Percentiles rank a stretch among this genome's conserved stretches.
Conservation (phyloP, 2,329 filamentous ascomycete genomes). For the Xylaria sp. region DNA sequence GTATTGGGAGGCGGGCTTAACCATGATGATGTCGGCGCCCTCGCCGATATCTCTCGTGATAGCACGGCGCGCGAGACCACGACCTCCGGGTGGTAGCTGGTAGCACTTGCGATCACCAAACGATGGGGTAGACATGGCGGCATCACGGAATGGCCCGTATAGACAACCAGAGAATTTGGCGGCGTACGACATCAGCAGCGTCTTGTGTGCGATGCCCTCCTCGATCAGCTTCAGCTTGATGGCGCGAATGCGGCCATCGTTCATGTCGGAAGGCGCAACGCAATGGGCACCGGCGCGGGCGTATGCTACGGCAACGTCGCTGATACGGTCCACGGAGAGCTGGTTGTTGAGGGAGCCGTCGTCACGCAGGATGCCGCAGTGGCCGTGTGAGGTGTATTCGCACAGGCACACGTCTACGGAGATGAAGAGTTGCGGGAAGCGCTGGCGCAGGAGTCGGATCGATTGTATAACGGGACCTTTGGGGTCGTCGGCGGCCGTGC, state of each 20-base stretch:
- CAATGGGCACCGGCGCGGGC: conserved; percentile 96
- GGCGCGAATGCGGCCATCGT: conserved; percentile 94
- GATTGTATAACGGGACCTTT: conserved; percentile 88
- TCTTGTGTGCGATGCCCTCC: conserved; percentile 88
- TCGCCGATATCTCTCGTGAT: conserved; percentile 91
- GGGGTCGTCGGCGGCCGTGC: conserved; percentile 92
- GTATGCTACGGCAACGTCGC: conserved; percentile 97
- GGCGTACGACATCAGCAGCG: conserved; percentile 95
- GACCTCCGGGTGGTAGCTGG: conserved; percentile 91
- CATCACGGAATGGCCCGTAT: conserved; percentile 97
- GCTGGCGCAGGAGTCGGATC: conserved; percentile 83
- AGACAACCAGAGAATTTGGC: conserved; percentile 97
- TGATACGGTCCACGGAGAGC: conserved; percentile 92
- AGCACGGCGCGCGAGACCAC: conserved; percentile 89
- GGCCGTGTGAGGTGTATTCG: conserved; percentile 97
- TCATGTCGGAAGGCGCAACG: conserved; percentile 98
- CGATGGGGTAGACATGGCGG: conserved; percentile 87
- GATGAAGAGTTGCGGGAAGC: conserved; percentile 92
- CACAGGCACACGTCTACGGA: conserved; percentile 94
- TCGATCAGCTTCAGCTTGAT: conserved; percentile 99
- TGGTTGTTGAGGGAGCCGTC: conserved; percentile 94
- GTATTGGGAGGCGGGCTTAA: conserved; percentile 96
- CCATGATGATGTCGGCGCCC: conserved; percentile 98
- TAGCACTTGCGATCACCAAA: conserved; percentile 98
- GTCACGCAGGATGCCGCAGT: conserved; percentile 94